phyloP scores from a whole-genome alignment of 2,329 filamentous ascomycete species.

The Pestalotiopsis sp. region DNA sequence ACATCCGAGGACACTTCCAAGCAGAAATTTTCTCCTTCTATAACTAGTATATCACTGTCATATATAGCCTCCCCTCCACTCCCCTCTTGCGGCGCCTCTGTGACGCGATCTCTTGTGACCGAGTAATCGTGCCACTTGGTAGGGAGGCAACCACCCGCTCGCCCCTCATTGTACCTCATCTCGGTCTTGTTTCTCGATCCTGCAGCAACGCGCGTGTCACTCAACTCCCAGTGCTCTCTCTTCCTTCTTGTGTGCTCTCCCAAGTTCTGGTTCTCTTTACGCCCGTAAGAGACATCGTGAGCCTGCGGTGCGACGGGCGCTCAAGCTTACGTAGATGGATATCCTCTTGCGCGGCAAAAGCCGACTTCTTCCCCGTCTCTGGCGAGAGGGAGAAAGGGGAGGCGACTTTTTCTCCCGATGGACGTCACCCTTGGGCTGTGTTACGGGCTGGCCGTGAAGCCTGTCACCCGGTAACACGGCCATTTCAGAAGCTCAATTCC shows the following conservation, averaged over 20 bases:
- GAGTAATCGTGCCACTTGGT: background rate
- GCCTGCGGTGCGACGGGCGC: conserved; percentile 9
- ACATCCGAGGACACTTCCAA: background rate
- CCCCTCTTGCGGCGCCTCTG: background rate
- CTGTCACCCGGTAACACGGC: background rate
- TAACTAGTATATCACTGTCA: background rate
- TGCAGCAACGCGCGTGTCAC: conserved; percentile 31
- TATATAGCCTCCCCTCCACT: background rate
- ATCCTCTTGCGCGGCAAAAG: background rate
- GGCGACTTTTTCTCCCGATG: background rate
- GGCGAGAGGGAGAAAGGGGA: background rate
- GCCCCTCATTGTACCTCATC: conserved; percentile 29
- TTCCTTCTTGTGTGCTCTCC: background rate
- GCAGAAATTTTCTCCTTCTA: background rate
- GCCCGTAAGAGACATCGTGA: conserved; percentile 15
- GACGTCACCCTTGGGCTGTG: background rate
- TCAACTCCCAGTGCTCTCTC: background rate
- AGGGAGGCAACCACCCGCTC: conserved; percentile 28
- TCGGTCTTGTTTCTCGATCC: conserved; percentile 33
- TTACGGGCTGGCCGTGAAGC: background rate
- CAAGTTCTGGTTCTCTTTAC: conserved; percentile 10
- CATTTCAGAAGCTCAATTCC: background rate
- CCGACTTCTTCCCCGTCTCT: background rate
- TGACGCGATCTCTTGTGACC: background rate
- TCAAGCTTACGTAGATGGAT: conserved; percentile 6